Base-by-base conservation (phyloP, 805 yeast species). In the Starmerella roubikii region DNA sequence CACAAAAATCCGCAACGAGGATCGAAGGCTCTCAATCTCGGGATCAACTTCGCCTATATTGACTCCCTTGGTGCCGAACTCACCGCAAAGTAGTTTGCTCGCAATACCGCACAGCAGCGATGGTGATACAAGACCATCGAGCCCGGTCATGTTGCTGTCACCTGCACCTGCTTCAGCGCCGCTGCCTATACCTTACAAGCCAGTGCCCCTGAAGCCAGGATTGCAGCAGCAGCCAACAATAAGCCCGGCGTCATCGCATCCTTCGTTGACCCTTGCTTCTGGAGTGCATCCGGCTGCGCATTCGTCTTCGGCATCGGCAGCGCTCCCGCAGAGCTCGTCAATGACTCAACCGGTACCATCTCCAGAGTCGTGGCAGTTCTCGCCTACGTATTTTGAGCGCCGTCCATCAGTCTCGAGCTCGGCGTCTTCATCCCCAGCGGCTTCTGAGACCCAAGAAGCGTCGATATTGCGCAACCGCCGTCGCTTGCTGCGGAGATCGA, bases 1-100 rank as follows among this genome's bases (percentile, higher is more conserved):
- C 46, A 81, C 82, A 52, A 65, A 94, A 46, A 69, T 91, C 54
- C 81, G 85, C 53, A 77, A 68, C 23, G 97, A 88, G 55, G 43
- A 48, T 18, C 45, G 59, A 4, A 49, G 57, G n/a, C 65, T 60
- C 39, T 68, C 73, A 35, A 57, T 64, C 32, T 66, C 77, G 0
- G 60, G 68, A 4, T 58, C 44, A 23, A 45, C 32, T 13, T 37
- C 49, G 35, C 51, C 41, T 21, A 41, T 36, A 25, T 56, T 58
- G 15, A 19, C 18, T 7, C 30, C 55, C 66, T 59, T 35, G 53
- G 57, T 42, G 62, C 58, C 24, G 31, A 32, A 22, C 28, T 41
- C 41, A 10, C 46, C 42, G 18, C 4, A n/a, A n/a, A 21, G 15
- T 9, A 22, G 23, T 11, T 5, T n/a, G 5, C 27, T 19, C 10